Base-by-base conservation (phyloP, 306 rosid genomes). In the Corylus americana region DNA sequence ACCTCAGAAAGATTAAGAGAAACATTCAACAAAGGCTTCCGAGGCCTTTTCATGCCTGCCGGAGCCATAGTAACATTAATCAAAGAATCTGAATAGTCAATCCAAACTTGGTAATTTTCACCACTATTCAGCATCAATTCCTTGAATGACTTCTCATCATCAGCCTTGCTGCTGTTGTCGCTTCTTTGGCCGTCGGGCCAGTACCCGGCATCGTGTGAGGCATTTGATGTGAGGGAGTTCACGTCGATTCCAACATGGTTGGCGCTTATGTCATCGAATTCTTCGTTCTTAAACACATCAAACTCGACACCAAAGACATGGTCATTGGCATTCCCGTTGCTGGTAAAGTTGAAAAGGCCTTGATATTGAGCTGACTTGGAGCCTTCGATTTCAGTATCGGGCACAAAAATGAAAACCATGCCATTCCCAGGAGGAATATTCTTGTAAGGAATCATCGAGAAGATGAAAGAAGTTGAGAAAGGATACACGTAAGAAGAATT, bases 181-280 rank as follows among this genome's bases (percentile, higher is more conserved):
- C 25, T 53, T 63, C 45, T 22, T 63, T 73, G 55, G 69, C 29
- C 61, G 54, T 74, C 83, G 1, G 70, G 71, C 97, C 97, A 94
- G 69, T 73, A 91, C 45, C 98, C 98, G 11, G 97, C 94, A 44
- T 85, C 89, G 42, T 73, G 71, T 0, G 92, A 80, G 1, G 18
- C 39, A 8, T 8, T 1, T 16, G 98, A 94, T 0, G 69, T 77
- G 7, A 94, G 87, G 9, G 98, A 91, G 73, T 94, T 92, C 13
- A 94, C 58, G 71, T 91, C 83, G 63, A 94, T 82, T 4, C 98
- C 97, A 1, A 94, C 97, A 74, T 94, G 98, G 80, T 94, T 94
- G 9, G 37, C 90, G 25, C 37, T 83, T 0, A 90, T 89, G 70
- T 94, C 98, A 7, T 67, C 55, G 48, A 94, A 94, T 74, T 94